These are phyloP conservation scores for Gymnopilus junonius DNA, from an alignment of 768 basidiomycete genomes.

Conservation along the genomic window DNA sequence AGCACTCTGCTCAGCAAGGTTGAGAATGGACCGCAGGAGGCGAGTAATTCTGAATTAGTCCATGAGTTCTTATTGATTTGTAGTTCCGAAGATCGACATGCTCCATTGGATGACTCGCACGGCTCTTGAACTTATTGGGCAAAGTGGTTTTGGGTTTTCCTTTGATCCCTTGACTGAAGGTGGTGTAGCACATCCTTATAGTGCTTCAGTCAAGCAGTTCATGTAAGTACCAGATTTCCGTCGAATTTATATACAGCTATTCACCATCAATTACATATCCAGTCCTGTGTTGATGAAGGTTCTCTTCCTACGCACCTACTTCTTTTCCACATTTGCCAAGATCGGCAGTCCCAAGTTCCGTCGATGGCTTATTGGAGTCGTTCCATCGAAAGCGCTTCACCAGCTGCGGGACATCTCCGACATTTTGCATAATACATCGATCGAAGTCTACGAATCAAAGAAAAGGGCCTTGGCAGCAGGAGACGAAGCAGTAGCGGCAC, in stretches of 20 bases:
- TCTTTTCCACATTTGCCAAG: constrained; percentile 23
- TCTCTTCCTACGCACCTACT: neutral
- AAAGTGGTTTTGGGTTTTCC: constrained; percentile 47
- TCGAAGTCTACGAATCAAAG: constrained; percentile 41
- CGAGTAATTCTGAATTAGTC: constrained; percentile 11
- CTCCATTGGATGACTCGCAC: constrained; percentile 43
- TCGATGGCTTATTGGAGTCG: constrained; percentile 33
- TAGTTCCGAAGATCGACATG: constrained; percentile 33
- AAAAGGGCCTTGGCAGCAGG: constrained; percentile 36
- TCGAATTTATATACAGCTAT: neutral
- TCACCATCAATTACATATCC: neutral
- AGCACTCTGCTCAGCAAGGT: constrained; percentile 25
- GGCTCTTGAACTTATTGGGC: constrained; percentile 54
- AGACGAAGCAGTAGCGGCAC: constrained; percentile 33
- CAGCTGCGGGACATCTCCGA: constrained; percentile 37
- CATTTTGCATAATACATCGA: constrained; percentile 37
- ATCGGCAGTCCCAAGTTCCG: constrained; percentile 34
- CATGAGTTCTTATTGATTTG: constrained; percentile 5
- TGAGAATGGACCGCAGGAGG: constrained; percentile 35
- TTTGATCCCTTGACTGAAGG: constrained; percentile 42
- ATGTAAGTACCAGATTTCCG: constrained; percentile 23
- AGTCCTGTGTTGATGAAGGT: constrained; percentile 4
- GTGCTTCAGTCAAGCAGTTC: constrained; percentile 31
- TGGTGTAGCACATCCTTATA: constrained; percentile 32
- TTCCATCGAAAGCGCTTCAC: constrained; percentile 38